A percentile compares a stretch with the other conserved stretches of the same genome.
These are phyloP conservation scores for Globisporangium takayamanum DNA, from an alignment of 352 stramenopile genomes.

Conservation along the genomic window DNA sequence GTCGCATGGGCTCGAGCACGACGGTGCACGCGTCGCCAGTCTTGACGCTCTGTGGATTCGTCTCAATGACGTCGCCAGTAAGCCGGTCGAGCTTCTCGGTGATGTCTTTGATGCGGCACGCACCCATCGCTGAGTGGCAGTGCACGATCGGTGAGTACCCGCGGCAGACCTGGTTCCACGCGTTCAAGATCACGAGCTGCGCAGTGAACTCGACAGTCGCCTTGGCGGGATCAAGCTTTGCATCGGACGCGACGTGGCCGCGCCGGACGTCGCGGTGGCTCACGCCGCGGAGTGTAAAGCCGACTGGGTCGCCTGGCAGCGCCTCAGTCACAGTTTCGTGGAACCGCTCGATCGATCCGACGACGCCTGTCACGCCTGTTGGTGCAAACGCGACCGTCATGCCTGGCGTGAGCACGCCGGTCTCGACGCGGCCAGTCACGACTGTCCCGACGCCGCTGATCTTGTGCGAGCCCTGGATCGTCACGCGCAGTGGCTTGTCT, in stretches of 20 bases:
- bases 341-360: slow-evolving; percentile 97
- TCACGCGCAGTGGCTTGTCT: slow-evolving; percentile 95
- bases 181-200: slow-evolving; percentile 96
- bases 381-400: slow-evolving; percentile 92
- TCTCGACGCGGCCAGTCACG: slow-evolving; percentile 95
- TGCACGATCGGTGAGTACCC: slow-evolving; percentile 96
- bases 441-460: slow-evolving; percentile 97
- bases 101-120: slow-evolving; percentile 94
- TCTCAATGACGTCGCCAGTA: slow-evolving; percentile 94
- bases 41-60: slow-evolving; percentile 93
- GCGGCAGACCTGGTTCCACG: slow-evolving; percentile 88
- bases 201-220: slow-evolving; percentile 87
- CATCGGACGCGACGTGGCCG: slow-evolving; percentile 93
- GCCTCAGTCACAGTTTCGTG: slow-evolving; percentile 91
- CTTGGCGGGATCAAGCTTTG: slow-evolving; percentile 89
- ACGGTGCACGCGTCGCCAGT: slow-evolving; percentile 95
- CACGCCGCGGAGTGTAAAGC: slow-evolving; percentile 97
- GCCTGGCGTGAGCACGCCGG: slow-evolving; percentile 92
- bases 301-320: slow-evolving; percentile 93
- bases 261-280: slow-evolving; percentile 83
- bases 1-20: slow-evolving; percentile 90
- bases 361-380: slow-evolving; percentile 52
- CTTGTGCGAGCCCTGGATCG: slow-evolving; percentile 97
- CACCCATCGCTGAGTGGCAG: slow-evolving; percentile 96
- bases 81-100: slow-evolving; percentile 95